Evolutionary conservation across 129 eudicot genomes (phyloP).

Genomic region (Lactuca saligna): DNA sequence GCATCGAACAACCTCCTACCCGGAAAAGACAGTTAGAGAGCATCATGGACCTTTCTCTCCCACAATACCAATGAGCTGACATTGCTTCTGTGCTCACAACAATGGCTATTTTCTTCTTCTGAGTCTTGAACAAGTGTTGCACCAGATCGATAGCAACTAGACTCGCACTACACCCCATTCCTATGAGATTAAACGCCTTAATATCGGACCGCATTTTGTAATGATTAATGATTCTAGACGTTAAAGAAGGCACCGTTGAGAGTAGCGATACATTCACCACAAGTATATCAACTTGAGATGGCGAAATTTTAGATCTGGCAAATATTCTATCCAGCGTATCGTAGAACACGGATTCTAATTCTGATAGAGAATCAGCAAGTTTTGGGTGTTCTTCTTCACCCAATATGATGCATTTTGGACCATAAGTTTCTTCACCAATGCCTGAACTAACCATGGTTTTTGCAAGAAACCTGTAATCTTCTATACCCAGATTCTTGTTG

Average conservation of each 20-base stretch:
- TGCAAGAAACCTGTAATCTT: constrained; percentile 53
- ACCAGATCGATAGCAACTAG: constrained; percentile 46
- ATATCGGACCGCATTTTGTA: constrained; percentile 57
- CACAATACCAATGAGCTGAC: constrained; percentile 56
- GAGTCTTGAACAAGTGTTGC: constrained; percentile 48
- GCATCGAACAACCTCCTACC: constrained; percentile 57
- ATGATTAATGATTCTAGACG: constrained; percentile 52
- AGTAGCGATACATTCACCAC: constrained; percentile 62
- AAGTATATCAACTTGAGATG: constrained; percentile 49
- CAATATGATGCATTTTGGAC: constrained; percentile 44
- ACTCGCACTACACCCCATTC: constrained; percentile 77
- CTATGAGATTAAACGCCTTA: constrained; percentile 49
- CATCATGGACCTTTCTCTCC: constrained; percentile 61
- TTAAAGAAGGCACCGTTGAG: constrained; percentile 46
- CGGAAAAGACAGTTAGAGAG: constrained; percentile 59
- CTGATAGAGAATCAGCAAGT: constrained; percentile 33
- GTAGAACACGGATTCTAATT: constrained; percentile 51
- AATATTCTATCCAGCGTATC: constrained; percentile 54
- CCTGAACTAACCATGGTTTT: constrained; percentile 59
- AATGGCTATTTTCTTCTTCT: constrained; percentile 39
- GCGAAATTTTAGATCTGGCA: constrained; percentile 34
- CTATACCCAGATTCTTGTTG: constrained; percentile 49
- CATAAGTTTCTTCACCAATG: constrained; percentile 62
- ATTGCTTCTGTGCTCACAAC: constrained; percentile 63
- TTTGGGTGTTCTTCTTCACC: constrained; percentile 46